Evolutionary conservation across 106 monocot species (phyloP).

Genomic region (Dioscorea alata): DNA sequence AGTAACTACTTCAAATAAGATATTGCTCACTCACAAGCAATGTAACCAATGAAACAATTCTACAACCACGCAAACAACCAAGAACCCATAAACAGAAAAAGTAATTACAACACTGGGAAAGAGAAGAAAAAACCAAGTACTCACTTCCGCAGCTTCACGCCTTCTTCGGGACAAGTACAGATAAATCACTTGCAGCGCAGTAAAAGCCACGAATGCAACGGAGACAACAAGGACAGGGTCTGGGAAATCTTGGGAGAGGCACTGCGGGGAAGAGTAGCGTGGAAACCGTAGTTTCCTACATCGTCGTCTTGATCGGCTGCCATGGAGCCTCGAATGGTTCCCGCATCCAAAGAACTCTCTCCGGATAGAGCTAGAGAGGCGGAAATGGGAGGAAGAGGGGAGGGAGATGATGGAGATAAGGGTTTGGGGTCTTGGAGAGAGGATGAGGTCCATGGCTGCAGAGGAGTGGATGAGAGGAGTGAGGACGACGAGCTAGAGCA

Average conservation of each 20-base stretch:
- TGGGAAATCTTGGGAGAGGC: not conserved
- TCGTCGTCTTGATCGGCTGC: constrained; percentile 1
- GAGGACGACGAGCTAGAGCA: constrained; percentile 1
- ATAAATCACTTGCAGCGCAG: not conserved
- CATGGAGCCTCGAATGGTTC: not conserved
- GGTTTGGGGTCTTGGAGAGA: not conserved
- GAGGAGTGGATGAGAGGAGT: not conserved
- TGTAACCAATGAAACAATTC: too few relatives aligned
- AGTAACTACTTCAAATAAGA: too few relatives aligned
- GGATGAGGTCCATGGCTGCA: constrained; percentile 1
- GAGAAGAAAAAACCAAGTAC: not conserved
- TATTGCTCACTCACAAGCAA: too few relatives aligned
- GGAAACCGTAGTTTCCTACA: constrained; percentile 5
- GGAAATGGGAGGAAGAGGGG: constrained; percentile 3
- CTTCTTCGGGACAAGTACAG: not conserved
- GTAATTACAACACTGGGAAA: too few relatives aligned
- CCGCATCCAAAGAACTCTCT: not conserved
- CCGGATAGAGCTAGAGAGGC: not conserved
- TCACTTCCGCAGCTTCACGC: constrained; percentile 5
- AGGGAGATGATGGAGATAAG: not conserved
- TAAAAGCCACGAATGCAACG: constrained; percentile 1
- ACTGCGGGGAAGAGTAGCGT: not conserved
- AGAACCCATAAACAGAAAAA: too few relatives aligned
- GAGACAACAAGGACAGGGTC: not conserved
- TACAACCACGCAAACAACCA: too few relatives aligned